Percentiles rank a stretch among this genome's conserved stretches.
phyloP scores from a whole-genome alignment of 345 rosid genomes.

The Linum tenue region DNA sequence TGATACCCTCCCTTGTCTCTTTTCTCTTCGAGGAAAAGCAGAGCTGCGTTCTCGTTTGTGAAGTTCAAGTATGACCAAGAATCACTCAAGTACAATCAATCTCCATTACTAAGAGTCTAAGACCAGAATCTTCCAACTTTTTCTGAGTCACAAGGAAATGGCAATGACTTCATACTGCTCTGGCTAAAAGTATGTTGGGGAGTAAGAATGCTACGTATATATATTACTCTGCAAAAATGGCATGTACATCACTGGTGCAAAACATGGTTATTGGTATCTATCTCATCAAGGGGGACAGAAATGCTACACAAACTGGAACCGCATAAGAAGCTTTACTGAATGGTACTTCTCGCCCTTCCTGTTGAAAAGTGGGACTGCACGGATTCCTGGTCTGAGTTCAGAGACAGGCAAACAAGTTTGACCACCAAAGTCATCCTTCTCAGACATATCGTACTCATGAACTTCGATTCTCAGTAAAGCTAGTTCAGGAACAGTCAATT shows the following conservation, averaged over 20 bases:
- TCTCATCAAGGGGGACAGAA: background rate
- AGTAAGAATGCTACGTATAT: background rate
- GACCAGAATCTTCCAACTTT: background rate
- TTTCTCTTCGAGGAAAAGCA: background rate
- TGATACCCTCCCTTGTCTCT: background rate
- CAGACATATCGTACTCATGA: slow-evolving; percentile 17
- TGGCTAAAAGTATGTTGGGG: background rate
- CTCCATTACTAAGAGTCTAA: background rate
- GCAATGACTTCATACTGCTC: background rate
- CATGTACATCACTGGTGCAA: background rate
- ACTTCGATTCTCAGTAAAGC: slow-evolving; percentile 25
- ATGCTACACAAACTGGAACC: slow-evolving; percentile 13
- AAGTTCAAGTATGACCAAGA: too few species aligned
- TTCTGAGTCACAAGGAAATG: background rate
- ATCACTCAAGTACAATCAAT: background rate
- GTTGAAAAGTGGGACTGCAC: slow-evolving; percentile 16
- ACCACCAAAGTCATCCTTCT: slow-evolving; percentile 20
- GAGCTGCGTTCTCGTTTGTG: background rate
- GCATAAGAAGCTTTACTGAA: slow-evolving; percentile 20
- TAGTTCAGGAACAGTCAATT: slow-evolving; percentile 20
- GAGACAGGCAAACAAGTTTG: slow-evolving; percentile 23
- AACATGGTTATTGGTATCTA: background rate
- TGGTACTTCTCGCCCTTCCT: slow-evolving; percentile 18
- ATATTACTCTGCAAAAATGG: background rate
- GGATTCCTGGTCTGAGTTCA: slow-evolving; percentile 21